Evolutionary conservation across 2,329 filamentous ascomycete genomes (phyloP).

Genomic region (Keithomyces neogunnii): DNA sequence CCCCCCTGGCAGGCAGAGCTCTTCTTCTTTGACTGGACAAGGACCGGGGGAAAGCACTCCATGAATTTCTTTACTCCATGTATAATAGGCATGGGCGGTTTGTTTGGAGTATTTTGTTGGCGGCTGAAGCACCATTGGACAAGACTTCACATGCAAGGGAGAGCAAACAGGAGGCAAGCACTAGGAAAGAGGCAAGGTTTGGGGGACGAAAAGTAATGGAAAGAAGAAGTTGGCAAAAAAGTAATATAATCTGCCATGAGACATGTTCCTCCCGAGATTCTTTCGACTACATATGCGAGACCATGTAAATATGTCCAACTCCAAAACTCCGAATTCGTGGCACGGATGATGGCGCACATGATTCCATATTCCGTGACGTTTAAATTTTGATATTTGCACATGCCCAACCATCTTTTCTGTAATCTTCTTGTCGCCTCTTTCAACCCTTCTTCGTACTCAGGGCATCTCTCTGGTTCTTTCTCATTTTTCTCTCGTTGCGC

Average conservation of each 20-base stretch:
- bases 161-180: neutral
- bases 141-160: neutral
- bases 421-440: neutral
- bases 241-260: neutral
- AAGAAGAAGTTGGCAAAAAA: neutral
- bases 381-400: neutral
- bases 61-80: neutral
- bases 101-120: neutral
- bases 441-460: neutral
- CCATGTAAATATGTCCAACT: neutral
- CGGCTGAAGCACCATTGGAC: neutral
- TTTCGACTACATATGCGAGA: neutral
- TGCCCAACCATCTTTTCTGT: neutral
- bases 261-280: neutral
- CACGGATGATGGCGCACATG: neutral
- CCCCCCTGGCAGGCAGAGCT: neutral
- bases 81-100: neutral
- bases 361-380: neutral
- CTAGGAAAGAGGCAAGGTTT: neutral
- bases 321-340: neutral
- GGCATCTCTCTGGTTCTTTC: slow-evolving; percentile 52
- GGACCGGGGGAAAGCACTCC: neutral
- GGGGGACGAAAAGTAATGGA: neutral
- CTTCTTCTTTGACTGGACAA: neutral
- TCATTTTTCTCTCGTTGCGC: slow-evolving; percentile 61